Base-by-base conservation (phyloP, 2,329 filamentous ascomycete genomes). In the Aureobasidium sp. region DNA sequence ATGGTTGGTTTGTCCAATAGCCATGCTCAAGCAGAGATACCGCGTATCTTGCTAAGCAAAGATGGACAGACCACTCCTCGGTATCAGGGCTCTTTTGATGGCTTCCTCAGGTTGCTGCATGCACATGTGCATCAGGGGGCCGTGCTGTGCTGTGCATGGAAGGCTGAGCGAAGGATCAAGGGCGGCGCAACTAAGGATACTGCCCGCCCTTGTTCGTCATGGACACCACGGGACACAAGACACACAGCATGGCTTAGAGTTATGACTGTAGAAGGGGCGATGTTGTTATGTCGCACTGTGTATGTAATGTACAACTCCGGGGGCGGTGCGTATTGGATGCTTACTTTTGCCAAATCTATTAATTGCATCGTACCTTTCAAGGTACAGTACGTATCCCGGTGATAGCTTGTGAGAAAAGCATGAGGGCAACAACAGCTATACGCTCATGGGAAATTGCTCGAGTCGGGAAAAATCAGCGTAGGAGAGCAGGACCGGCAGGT, bases 231-330 rank as follows among this genome's bases (percentile, higher is more conserved):
- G 31, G 9, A 29, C 31, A 41, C 55, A 37, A 34, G 20, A 36
- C 17, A n/a, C 7, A 36, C 20, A 47, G 34, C 44, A 59, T 59
- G 56, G 44, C 56, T 48, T 20, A 49, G 44, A 49, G 36, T 29
- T 49, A 20, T 22, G 36, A 34, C 12, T 41, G 44, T 27, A 49
- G 17, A 44, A 49, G 25, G 9, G 31, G 20, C 11, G 42, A 47
- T 58, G 55, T 41, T 58, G 55, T 47, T 20, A 47, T 58, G 55
- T 58, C 56, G 44, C 36, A 59, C 56, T 57, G 44, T 41, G n/a
- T 20, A 48, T 31, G 44, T 29, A 25, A 49, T 48, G 56, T 49
- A 49, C 56, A 41, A 59, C 56, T 22, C 15, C 41, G 22, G 42
- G 27, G 56, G 56, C 56, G 17, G 34, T 49, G 56, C 44, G 44